Conservation (phyloP, 164 flowering plant genomes). For the Berberis thunbergii region DNA sequence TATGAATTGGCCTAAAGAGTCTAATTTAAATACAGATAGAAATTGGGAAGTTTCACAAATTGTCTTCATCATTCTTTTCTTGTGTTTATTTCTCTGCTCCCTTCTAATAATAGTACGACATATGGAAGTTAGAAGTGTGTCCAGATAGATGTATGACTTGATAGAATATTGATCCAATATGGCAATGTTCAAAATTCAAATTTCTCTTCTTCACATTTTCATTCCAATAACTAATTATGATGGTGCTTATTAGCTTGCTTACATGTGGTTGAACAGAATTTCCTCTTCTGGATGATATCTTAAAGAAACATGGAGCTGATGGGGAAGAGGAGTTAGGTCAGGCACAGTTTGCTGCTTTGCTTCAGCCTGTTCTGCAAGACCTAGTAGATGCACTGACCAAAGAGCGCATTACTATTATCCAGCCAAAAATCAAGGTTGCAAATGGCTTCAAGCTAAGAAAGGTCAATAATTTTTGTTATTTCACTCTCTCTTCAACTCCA, state of each 20-base stretch:
- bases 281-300: constrained; percentile 42
- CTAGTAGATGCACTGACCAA: constrained; percentile 42
- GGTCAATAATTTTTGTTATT: constrained; percentile 23
- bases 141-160: no score
- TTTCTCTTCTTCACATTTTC: background rate
- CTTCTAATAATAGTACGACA: no score
- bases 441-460: constrained; percentile 58
- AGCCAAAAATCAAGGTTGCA: constrained; percentile 30
- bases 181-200: background rate
- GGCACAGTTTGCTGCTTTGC: constrained; percentile 65
- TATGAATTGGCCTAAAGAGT: no score
- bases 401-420: constrained; percentile 38
- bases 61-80: no score
- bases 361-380: constrained; percentile 60
- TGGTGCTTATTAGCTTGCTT: background rate
- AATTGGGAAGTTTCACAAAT: no score
- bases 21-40: no score
- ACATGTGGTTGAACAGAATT: constrained; percentile 31
- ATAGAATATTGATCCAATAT: no score
- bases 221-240: background rate
- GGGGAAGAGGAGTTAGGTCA: constrained; percentile 61
- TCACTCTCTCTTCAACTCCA: background rate
- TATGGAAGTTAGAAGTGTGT: no score
- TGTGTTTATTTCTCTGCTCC: no score
- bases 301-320: constrained; percentile 58